Evolutionary conservation across 306 rosid species (phyloP).

Genomic region (Cucurbita ficifolia): DNA sequence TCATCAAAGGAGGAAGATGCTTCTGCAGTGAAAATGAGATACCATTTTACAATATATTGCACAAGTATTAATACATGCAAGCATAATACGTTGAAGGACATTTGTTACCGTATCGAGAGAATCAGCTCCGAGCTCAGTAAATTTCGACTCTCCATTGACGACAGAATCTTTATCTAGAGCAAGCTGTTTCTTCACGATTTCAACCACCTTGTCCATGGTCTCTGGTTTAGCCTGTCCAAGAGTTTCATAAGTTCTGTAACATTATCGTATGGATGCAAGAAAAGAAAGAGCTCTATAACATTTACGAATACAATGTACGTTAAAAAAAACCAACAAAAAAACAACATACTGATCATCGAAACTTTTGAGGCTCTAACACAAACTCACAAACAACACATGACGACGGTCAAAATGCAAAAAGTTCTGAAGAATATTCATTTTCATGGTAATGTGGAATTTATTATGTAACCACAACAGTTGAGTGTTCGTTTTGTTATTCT

Average conservation of each 20-base stretch:
- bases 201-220: constrained; percentile 61
- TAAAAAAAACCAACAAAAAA: neutral
- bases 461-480: too few species aligned
- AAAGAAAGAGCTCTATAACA: neutral
- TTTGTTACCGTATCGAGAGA: constrained; percentile 79
- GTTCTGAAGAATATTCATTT: neutral
- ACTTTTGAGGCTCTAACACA: neutral
- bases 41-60: too few species aligned
- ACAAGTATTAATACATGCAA: too few species aligned
- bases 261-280: neutral
- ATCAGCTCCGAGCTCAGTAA: constrained; percentile 81
- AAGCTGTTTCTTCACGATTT: constrained; percentile 78
- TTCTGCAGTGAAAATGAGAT: too few species aligned
- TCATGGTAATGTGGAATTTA: neutral
- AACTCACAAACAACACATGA: neutral
- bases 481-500: too few species aligned
- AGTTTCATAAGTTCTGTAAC: neutral
- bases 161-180: constrained; percentile 36
- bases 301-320: neutral
- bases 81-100: neutral
- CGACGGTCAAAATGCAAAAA: neutral
- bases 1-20: neutral
- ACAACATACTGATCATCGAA: neutral
- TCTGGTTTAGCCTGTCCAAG: constrained; percentile 64
- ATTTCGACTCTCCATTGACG: constrained; percentile 59